Evolutionary conservation across 345 rosid species (phyloP).

Genomic region (Gossypium sturtianum): DNA sequence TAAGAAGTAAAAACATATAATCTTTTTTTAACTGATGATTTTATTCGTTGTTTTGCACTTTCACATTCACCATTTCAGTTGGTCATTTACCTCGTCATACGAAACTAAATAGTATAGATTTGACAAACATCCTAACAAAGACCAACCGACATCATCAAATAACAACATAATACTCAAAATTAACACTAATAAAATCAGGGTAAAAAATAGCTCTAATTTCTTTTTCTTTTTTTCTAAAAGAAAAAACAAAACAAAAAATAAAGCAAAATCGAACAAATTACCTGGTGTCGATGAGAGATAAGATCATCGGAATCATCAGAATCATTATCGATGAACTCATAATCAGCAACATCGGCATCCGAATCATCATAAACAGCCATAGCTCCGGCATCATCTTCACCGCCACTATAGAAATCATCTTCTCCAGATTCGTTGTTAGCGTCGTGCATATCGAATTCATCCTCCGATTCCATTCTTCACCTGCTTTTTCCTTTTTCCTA

Average conservation of each 20-base stretch:
- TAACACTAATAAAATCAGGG: not conserved
- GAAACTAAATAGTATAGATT: not conserved
- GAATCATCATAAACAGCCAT: conserved; percentile 44
- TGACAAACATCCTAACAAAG: not conserved
- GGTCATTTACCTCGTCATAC: not conserved
- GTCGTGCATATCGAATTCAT: conserved; percentile 49
- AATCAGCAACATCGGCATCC: conserved; percentile 53
- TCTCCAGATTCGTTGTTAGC: conserved; percentile 51
- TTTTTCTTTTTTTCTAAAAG: too few species aligned
- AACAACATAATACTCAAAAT: not conserved
- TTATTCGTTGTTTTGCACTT: not conserved
- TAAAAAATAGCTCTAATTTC: not conserved
- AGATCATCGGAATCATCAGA: conserved; percentile 69
- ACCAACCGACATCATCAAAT: not conserved
- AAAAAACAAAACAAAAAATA: not conserved
- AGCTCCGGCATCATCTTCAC: conserved; percentile 39
- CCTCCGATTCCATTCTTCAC: conserved; percentile 42
- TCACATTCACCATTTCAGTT: not conserved
- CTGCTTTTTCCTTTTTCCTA: not conserved
- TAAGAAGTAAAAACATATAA: not conserved
- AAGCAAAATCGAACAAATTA: not conserved
- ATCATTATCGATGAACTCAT: conserved; percentile 64
- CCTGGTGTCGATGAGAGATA: conserved; percentile 63
- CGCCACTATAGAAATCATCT: conserved; percentile 79
- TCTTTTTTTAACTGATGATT: not conserved